A percentile compares a stretch with the other conserved stretches of the same genome.
Evolutionary conservation across 306 rosid species (phyloP).

Genomic region (Vicia faba): DNA sequence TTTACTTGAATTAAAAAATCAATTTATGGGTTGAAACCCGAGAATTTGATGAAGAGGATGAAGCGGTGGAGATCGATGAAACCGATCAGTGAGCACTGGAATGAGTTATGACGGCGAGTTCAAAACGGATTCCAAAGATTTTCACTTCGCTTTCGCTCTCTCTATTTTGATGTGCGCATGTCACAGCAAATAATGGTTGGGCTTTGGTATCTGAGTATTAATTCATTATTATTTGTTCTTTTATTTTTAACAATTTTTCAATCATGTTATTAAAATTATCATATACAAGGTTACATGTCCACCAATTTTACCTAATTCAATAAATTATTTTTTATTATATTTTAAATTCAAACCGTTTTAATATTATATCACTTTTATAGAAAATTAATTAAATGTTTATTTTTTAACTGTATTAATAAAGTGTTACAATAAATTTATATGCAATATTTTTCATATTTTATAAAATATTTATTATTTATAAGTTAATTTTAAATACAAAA

Average conservation of each 20-base stretch:
- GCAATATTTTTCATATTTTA: no score
- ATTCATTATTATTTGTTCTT: not conserved
- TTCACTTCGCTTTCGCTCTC: slow-evolving; percentile 41
- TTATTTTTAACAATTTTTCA: not conserved
- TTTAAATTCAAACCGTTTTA: no score
- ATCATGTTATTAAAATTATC: not conserved
- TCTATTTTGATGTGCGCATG: slow-evolving; percentile 33
- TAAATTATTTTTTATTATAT: no score
- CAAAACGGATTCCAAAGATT: slow-evolving; percentile 49
- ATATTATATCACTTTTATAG: no score
- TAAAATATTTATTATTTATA: no score
- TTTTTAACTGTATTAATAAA: no score
- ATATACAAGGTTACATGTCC: not conserved
- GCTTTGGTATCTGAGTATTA: slow-evolving; percentile 16
- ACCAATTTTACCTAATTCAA: no score
- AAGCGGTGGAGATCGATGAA: slow-evolving; percentile 44
- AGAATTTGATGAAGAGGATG: slow-evolving; percentile 32
- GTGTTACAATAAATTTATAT: no score
- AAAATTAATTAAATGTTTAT: no score
- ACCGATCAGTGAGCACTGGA: slow-evolving; percentile 46
- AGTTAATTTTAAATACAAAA: no score
- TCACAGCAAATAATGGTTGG: slow-evolving; percentile 29
- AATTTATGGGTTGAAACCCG: slow-evolving; percentile 14
- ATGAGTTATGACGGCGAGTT: slow-evolving; percentile 48
- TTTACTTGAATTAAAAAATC: slow-evolving; percentile 36